Base-by-base conservation (phyloP, 345 rosid species). In the Populus nigra region DNA sequence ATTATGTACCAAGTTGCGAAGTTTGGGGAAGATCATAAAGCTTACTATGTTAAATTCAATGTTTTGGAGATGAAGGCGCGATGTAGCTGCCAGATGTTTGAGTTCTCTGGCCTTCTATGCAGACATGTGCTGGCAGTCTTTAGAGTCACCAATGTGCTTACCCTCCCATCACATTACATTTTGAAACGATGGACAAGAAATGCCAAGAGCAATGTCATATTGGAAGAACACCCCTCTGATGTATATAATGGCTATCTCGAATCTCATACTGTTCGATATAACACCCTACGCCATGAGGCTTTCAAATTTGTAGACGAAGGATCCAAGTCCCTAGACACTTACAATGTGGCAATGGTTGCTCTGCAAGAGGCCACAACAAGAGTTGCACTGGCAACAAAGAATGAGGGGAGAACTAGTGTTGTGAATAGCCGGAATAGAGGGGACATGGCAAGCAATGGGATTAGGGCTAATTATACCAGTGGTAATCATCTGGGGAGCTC, bases 71-170 rank as follows among this genome's bases (percentile, higher is more conserved):
- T 85, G 86, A 93, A 89, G 87, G 93, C 96, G 76, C 79, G 75
- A 73, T 93, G 96, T 85, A 93, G 92, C 86, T 93, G 96, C 89
- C 89, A 81, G 53, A 89, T 91, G 93, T 93, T 93, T 81, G 96
- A 93, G 81, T 91, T 86, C 79, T 84, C 89, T 12, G 98, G 98
- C 79, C 84, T 93, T 50, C 83, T 91, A 68, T 93, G 97, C 70
- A 83, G 97, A 75, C 97, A 93, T 72, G 65, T 90, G 76, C 82
- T 91, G 78, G 91, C 96, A 8, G 96, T 88, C 29, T 93, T 93
- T 76, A 90, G 93, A 81, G 89, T 91, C 23, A 81, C 85, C 73
- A 93, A 89, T 83, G 92, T 93, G 71, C 88, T 85, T 73, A 86
- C 92, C 20, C 87, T 93, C 71, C 98, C 98, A 70, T 79, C 91